These are phyloP conservation scores for Pistacia integerrima DNA, from an alignment of 345 rosid species.

Conservation along the genomic window DNA sequence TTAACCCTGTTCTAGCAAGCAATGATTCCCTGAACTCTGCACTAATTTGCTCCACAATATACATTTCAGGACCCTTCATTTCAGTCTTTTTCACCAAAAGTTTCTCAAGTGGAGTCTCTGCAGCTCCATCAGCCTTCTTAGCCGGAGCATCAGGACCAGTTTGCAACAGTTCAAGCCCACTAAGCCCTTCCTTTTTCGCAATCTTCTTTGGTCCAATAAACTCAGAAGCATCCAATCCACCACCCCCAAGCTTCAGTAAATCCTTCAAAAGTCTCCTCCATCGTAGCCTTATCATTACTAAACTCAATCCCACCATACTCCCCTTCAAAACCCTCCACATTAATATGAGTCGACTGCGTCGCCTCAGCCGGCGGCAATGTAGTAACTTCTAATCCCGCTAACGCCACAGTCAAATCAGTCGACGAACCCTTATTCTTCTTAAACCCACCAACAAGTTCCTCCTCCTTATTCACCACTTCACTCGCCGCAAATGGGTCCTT, in stretches of 20 bases:
- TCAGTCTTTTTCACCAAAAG: constrained; percentile 71
- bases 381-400: constrained; percentile 91
- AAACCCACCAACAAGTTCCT: constrained; percentile 78
- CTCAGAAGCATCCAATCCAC: constrained; percentile 96
- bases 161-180: constrained; percentile 93
- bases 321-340: constrained; percentile 96
- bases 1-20: constrained; percentile 88
- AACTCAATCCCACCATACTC: constrained; percentile 96
- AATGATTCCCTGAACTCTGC: constrained; percentile 96
- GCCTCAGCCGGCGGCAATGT: constrained; percentile 98
- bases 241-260: constrained; percentile 98
- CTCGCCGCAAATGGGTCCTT: constrained; percentile 96
- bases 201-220: constrained; percentile 79
- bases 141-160: constrained; percentile 56
- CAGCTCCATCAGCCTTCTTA: constrained; percentile 36
- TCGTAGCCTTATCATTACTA: constrained; percentile 79
- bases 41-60: constrained; percentile 77
- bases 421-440: constrained; percentile 84
- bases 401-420: constrained; percentile 70
- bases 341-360: constrained; percentile 86
- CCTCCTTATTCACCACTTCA: constrained; percentile 67
- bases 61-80: constrained; percentile 97
- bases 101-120: constrained; percentile 68
- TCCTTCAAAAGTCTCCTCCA: constrained; percentile 91
- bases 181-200: constrained; percentile 78